These are phyloP conservation scores for Marchantia paleacea DNA, from an alignment of 225 moss, liverwort and hornwort species.

Conservation along the genomic window DNA sequence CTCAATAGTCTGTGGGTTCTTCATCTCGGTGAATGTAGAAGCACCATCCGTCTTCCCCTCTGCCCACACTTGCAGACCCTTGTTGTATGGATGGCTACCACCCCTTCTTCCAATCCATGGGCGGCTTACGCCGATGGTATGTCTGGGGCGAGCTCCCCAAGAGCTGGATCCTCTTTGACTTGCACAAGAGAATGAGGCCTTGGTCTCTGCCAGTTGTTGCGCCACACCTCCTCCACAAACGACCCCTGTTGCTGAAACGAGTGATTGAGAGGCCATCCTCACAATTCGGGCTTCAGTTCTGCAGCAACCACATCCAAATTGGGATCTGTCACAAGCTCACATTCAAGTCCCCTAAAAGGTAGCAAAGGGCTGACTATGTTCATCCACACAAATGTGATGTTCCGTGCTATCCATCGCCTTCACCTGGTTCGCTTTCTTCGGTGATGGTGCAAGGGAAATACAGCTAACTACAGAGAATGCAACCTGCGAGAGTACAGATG, in stretches of 20 bases:
- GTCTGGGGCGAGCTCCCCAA: neutral
- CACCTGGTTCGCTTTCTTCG: no score
- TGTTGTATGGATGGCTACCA: neutral
- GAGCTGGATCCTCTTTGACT: neutral
- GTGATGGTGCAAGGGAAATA: no score
- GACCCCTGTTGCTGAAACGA: neutral
- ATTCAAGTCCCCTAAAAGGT: no score
- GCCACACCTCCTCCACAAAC: neutral
- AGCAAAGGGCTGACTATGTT: no score
- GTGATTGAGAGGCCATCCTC: neutral
- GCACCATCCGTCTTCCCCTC: slow-evolving; percentile 25
- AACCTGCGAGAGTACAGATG: no score
- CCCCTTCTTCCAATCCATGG: neutral
- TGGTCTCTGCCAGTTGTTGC: neutral
- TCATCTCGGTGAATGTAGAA: slow-evolving; percentile 15
- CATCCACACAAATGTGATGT: no score
- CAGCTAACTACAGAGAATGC: no score
- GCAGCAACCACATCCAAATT: neutral
- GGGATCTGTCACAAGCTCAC: no score
- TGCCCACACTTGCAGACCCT: neutral
- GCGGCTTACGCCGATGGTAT: neutral
- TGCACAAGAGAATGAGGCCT: neutral
- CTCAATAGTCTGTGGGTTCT: slow-evolving; percentile 38
- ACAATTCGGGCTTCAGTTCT: neutral
- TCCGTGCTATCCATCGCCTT: no score